A percentile compares a stretch with the other conserved stretches of the same genome.
Evolutionary conservation across 768 basidiomycete genomes (phyloP).

Genomic region (Hericium rajendrae): DNA sequence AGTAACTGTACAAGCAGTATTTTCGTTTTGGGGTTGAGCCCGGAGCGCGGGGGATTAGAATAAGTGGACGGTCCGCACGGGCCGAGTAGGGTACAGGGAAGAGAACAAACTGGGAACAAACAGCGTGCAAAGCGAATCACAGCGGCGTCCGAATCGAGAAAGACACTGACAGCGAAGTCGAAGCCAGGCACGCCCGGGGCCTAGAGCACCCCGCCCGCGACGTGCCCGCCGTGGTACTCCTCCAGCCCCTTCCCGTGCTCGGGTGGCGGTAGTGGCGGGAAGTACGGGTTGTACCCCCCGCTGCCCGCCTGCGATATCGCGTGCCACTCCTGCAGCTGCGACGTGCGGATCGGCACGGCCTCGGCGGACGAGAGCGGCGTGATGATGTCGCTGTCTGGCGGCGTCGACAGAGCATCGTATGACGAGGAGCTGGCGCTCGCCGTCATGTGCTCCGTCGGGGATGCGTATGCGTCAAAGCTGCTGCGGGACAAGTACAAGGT

Average conservation of each 20-base stretch:
- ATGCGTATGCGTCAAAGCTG: conserved; percentile 4
- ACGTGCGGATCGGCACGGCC: conserved; percentile 10
- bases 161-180: too few species aligned
- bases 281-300: conserved; percentile 14
- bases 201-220: conserved; percentile 8
- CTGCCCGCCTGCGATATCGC: conserved; percentile 12
- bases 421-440: neutral
- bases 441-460: too few species aligned
- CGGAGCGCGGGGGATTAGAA: too few species aligned
- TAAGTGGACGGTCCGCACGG: too few species aligned
- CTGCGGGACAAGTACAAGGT: conserved; percentile 4
- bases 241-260: conserved; percentile 6
- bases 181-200: neutral
- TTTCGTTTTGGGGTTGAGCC: too few species aligned
- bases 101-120: too few species aligned
- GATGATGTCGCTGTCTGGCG: conserved; percentile 15
- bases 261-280: conserved; percentile 10
- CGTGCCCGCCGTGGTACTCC: conserved; percentile 12
- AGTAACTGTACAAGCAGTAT: too few species aligned
- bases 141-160: too few species aligned
- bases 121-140: too few species aligned
- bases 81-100: too few species aligned
- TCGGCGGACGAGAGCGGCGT: conserved; percentile 16
- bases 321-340: conserved; percentile 15
- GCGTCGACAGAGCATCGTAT: conserved; percentile 13